Conservation (phyloP, 345 rosid species). For the Litchi chinensis region DNA sequence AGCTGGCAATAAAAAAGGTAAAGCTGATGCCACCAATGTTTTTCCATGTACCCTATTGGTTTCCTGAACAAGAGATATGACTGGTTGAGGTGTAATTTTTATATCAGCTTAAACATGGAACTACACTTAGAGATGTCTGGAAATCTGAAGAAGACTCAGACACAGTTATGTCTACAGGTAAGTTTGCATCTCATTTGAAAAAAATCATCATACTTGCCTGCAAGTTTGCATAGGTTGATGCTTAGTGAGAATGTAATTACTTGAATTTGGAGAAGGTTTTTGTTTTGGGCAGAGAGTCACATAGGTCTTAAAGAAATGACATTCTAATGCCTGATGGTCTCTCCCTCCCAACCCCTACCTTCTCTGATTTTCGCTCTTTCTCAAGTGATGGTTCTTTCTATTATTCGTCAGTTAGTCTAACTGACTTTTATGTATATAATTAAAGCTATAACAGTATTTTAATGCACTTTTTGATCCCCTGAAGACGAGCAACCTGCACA, state of each 20-base stretch:
- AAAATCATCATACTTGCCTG: not conserved
- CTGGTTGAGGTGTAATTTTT: slow-evolving; percentile 26
- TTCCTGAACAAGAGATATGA: slow-evolving; percentile 26
- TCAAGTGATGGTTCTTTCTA: not conserved
- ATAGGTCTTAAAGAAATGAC: not conserved
- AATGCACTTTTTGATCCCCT: not conserved
- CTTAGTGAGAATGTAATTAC: not conserved
- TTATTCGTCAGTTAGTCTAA: not conserved
- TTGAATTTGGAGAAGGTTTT: slow-evolving; percentile 5
- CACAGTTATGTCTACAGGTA: slow-evolving; percentile 48
- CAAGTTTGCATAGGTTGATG: too few relatives aligned
- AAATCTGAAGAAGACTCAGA: slow-evolving; percentile 40
- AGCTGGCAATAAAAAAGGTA: slow-evolving; percentile 66
- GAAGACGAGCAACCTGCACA: not conserved
- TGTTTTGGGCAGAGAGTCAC: not conserved
- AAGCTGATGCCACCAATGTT: slow-evolving; percentile 7
- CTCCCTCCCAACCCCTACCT: not conserved
- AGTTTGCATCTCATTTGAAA: slow-evolving; percentile 11
- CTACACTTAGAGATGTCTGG: slow-evolving; percentile 63
- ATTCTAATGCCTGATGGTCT: not conserved
- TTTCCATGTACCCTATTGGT: not conserved
- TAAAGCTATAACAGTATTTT: too few relatives aligned
- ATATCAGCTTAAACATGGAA: slow-evolving; percentile 65
- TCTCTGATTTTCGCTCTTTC: not conserved
- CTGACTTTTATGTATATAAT: not conserved